phyloP scores from a whole-genome alignment of 2,329 filamentous ascomycete genomes.

The Fusarium devonianum region DNA sequence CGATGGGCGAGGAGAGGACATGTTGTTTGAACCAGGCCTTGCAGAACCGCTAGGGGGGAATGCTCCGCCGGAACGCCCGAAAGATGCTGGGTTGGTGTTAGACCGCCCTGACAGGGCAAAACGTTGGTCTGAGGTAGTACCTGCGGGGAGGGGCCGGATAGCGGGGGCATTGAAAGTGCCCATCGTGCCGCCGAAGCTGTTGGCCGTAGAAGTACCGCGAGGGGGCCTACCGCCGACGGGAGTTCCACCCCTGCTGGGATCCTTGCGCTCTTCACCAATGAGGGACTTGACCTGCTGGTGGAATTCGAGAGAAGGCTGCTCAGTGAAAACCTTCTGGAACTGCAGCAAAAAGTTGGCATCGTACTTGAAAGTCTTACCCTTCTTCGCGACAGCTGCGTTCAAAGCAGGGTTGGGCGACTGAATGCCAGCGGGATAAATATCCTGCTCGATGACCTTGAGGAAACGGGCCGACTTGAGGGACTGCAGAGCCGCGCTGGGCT shows the following conservation, averaged over 20 bases:
- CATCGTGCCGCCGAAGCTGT: constrained; percentile 65
- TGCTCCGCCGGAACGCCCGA: constrained; percentile 58
- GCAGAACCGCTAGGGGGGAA: constrained; percentile 67
- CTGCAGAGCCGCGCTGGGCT: constrained; percentile 93
- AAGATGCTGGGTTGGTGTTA: constrained; percentile 42
- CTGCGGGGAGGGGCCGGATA: constrained; percentile 70
- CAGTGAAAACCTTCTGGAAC: constrained; percentile 94
- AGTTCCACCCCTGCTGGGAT: no score
- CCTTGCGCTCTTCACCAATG: constrained; percentile 69
- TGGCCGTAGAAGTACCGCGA: background rate
- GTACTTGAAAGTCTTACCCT: constrained; percentile 88
- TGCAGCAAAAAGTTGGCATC: constrained; percentile 95
- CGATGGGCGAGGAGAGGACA: constrained; percentile 76
- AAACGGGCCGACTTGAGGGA: constrained; percentile 91
- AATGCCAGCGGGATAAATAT: constrained; percentile 84
- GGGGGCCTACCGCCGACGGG: no score
- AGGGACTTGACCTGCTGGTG: constrained; percentile 85
- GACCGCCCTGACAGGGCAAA: constrained; percentile 65
- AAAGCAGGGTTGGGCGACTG: constrained; percentile 90
- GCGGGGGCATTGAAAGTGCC: constrained; percentile 68
- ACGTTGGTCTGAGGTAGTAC: constrained; percentile 79
- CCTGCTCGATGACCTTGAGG: constrained; percentile 78
- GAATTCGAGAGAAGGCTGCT: constrained; percentile 95
- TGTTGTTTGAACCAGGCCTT: constrained; percentile 65
- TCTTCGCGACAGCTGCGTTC: constrained; percentile 80